Conservation (phyloP, 306 rosid species). For the Dryas octopetala region DNA sequence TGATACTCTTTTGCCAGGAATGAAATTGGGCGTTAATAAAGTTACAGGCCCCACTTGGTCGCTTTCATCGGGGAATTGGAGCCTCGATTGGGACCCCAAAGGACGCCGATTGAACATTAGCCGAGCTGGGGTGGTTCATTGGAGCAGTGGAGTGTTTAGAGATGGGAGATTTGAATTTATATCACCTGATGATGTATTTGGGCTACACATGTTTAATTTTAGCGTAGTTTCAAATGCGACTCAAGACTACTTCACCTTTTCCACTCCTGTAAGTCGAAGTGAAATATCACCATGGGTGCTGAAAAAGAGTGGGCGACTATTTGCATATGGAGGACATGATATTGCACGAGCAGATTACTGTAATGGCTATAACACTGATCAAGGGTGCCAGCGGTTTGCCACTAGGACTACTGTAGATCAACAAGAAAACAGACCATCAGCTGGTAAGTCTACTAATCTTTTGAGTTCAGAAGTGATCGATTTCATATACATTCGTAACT, state of each 20-base stretch:
- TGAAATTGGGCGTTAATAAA: no score
- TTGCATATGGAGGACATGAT: background rate
- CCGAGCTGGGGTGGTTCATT: background rate
- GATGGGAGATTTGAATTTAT: background rate
- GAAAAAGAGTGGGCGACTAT: background rate
- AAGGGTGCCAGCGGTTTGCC: background rate
- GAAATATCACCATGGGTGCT: background rate
- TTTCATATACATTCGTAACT: no score
- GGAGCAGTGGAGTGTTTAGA: background rate
- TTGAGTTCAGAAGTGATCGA: no score
- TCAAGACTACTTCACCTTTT: background rate
- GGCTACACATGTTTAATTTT: background rate
- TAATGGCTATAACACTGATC: background rate
- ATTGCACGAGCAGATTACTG: background rate
- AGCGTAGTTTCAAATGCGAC: background rate
- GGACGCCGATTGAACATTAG: background rate
- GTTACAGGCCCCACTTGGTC: no score
- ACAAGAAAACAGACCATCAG: no score
- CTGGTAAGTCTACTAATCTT: no score
- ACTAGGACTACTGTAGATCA: no score
- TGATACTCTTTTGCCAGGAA: no score
- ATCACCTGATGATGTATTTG: background rate
- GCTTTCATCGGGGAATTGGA: background rate
- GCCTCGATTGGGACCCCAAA: background rate
- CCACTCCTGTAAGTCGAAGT: background rate